Conservation (phyloP, 2,329 filamentous ascomycete genomes). For the Alternaria sp. region DNA sequence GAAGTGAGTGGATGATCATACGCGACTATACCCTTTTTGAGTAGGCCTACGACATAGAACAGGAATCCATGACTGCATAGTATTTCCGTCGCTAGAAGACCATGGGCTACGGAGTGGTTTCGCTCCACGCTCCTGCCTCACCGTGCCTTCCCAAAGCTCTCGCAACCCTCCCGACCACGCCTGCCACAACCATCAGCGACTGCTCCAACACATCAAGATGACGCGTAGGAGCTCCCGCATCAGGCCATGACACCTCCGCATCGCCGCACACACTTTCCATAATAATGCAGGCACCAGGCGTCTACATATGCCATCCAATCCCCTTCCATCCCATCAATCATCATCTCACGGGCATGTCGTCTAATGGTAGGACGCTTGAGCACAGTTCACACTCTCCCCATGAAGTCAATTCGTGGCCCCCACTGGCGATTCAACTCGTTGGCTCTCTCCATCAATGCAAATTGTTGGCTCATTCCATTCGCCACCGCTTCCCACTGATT, state of each 20-base stretch:
- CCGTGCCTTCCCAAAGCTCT: neutral
- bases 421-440: neutral
- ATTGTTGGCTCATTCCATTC: neutral
- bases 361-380: neutral
- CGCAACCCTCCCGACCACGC: neutral
- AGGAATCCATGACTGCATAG: neutral
- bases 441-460: neutral
- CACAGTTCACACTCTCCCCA: neutral
- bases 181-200: neutral
- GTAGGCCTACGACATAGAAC: neutral
- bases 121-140: neutral
- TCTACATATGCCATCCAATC: neutral
- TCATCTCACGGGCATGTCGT: neutral
- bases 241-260: neutral
- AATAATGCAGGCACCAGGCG: neutral
- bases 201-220: neutral
- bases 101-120: neutral
- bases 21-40: neutral
- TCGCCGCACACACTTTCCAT: neutral
- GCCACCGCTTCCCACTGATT: neutral
- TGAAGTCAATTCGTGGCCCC: no score
- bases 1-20: neutral
- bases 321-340: neutral
- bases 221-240: neutral
- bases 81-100: neutral